Percentiles rank a stretch among this genome's conserved stretches.
Conservation (phyloP, 2,329 filamentous ascomycete species). For the Fusarium floridanum region DNA sequence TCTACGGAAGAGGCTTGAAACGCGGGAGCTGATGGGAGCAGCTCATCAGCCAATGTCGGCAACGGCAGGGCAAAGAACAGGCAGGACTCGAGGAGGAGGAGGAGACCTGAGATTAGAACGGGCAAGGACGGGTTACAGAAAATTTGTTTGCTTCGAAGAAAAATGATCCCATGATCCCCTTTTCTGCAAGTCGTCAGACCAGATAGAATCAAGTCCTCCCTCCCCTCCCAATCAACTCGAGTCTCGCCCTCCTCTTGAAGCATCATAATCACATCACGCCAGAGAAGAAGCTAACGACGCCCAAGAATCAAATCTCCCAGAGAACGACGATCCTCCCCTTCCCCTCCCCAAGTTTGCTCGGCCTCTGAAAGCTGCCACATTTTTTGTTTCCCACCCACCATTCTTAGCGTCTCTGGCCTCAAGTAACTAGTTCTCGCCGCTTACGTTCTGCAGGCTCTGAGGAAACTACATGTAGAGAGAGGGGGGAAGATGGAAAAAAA, state of each 20-base stretch:
- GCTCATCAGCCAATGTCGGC: constrained; percentile 10
- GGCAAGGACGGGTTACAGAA: constrained; percentile 27
- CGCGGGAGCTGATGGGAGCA: not conserved
- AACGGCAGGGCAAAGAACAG: constrained; percentile 10
- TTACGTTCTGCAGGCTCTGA: not conserved
- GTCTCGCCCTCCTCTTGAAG: not conserved
- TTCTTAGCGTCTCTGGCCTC: not conserved
- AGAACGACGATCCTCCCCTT: not conserved
- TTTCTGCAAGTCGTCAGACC: not conserved
- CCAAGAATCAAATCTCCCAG: not conserved
- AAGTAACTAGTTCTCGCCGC: not conserved
- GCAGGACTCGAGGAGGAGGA: constrained; percentile 5
- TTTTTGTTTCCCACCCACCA: not conserved
- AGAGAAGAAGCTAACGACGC: not conserved
- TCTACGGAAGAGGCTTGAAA: not conserved
- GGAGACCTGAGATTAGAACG: constrained; percentile 26
- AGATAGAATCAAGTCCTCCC: not conserved
- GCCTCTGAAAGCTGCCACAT: not conserved
- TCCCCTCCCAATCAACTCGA: not conserved
- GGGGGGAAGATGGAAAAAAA: too few species aligned
- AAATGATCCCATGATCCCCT: constrained; percentile 4
- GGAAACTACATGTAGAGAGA: not conserved
- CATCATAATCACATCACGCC: not conserved
- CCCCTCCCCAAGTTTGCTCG: constrained; percentile 4
- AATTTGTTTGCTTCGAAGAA: constrained; percentile 24